Conservation (phyloP, 1,284 basidiomycete species). For the Taiwanofungus camphoratus region DNA sequence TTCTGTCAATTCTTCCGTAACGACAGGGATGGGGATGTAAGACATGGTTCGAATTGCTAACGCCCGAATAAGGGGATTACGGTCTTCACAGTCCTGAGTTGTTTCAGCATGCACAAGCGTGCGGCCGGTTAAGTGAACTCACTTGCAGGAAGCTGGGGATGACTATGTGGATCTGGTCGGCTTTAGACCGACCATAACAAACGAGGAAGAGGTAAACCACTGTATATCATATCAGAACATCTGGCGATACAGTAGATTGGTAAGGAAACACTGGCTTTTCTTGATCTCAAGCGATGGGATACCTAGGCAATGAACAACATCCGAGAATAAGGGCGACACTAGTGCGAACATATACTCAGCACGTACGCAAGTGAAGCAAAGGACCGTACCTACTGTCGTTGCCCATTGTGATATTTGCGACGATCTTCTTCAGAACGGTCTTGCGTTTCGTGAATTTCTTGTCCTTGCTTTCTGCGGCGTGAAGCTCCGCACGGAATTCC, state of each 20-base stretch:
- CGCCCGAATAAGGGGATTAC: conserved; percentile 88
- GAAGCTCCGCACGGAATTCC: conserved; percentile 86
- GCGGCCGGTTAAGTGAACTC: conserved; percentile 2
- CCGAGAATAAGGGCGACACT: conserved; percentile 93
- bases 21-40: conserved; percentile 83
- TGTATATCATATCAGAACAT: conserved; percentile 28
- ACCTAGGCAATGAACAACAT: conserved; percentile 85
- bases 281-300: conserved; percentile 94
- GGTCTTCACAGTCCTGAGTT: conserved; percentile 81
- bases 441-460: conserved; percentile 91
- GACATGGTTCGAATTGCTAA: conserved; percentile 95
- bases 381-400: conserved; percentile 74
- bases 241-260: background rate
- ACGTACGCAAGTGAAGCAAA: background rate
- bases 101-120: conserved; percentile 12
- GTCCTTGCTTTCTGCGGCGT: conserved; percentile 86
- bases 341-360: background rate
- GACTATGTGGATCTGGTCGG: conserved; percentile 84
- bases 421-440: conserved; percentile 91
- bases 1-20: conserved; percentile 76
- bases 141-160: conserved; percentile 89
- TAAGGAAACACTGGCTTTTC: conserved; percentile 69
- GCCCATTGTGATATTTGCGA: conserved; percentile 94
- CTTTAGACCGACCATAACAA: conserved; percentile 86
- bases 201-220: conserved; percentile 93